These are phyloP conservation scores for Mortierella sp. DNA, from an alignment of 371 early-diverging fungal genomes.

Conservation along the genomic window DNA sequence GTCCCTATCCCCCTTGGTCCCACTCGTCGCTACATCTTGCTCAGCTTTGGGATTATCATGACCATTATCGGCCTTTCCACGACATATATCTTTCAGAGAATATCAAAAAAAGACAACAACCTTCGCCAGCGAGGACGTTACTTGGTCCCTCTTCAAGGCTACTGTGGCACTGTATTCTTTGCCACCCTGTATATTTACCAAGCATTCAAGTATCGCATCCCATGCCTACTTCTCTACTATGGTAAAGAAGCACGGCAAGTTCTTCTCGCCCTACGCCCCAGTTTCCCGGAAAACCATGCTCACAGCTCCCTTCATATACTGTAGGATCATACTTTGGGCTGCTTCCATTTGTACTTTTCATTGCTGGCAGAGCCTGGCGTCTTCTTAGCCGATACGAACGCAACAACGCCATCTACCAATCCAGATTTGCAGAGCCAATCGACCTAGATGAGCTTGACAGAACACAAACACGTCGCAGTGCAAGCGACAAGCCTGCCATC, in stretches of 20 bases:
- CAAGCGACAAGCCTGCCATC: background rate
- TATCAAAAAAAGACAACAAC: slow-evolving; percentile 43
- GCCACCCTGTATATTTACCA: slow-evolving; percentile 17
- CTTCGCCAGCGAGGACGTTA: slow-evolving; percentile 53
- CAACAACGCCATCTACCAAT: slow-evolving; percentile 38
- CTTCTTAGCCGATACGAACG: slow-evolving; percentile 41
- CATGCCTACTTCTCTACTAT: slow-evolving; percentile 36
- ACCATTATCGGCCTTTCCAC: slow-evolving; percentile 20
- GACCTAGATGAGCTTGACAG: slow-evolving; percentile 20
- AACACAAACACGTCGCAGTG: background rate
- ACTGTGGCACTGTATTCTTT: slow-evolving; percentile 16
- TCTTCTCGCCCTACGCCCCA: too few species aligned
- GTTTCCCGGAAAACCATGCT: too few species aligned
- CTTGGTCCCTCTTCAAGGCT: slow-evolving; percentile 39
- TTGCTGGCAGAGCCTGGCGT: slow-evolving; percentile 44
- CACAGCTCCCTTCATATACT: background rate
- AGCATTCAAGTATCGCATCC: slow-evolving; percentile 28
- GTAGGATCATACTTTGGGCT: slow-evolving; percentile 22
- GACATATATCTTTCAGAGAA: slow-evolving; percentile 35
- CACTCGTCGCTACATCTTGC: slow-evolving; percentile 26
- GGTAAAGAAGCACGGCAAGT: slow-evolving; percentile 8
- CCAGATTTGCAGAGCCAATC: slow-evolving; percentile 38
- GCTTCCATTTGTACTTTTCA: slow-evolving; percentile 32
- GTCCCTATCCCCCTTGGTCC: slow-evolving; percentile 23
- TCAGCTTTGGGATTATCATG: slow-evolving; percentile 14